These are phyloP conservation scores for Thymus mandschuricus DNA, from an alignment of 257 asterid genomes.

Conservation along the genomic window DNA sequence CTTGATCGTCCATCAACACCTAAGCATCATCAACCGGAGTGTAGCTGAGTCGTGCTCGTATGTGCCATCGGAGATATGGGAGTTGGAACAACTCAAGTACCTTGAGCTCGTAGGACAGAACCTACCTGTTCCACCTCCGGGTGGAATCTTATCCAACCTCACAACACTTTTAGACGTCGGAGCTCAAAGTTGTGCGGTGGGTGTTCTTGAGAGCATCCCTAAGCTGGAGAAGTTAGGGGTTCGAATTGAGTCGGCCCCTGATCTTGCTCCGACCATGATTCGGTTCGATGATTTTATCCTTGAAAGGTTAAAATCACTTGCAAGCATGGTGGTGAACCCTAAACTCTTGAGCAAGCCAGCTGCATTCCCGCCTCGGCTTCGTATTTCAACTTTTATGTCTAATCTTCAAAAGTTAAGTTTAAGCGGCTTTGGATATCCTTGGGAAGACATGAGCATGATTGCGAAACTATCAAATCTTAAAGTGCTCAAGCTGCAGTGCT, in stretches of 20 bases:
- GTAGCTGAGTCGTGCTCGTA: not conserved
- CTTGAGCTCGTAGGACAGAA: not conserved
- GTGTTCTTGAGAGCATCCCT: not conserved
- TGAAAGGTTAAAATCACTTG: not conserved
- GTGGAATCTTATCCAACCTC: not conserved
- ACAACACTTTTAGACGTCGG: not conserved
- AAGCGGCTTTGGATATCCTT: too few species aligned
- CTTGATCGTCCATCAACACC: not conserved
- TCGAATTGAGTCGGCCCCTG: not conserved
- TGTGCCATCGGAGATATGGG: constrained; percentile 1
- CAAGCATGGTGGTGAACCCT: not conserved
- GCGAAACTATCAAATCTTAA: too few species aligned
- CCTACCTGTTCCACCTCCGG: not conserved
- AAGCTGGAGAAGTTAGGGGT: not conserved
- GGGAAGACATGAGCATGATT: too few species aligned
- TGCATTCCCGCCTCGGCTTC: not conserved
- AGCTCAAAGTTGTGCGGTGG: not conserved
- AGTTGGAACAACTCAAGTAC: not conserved
- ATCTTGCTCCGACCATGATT: not conserved
- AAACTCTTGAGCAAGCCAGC: not conserved
- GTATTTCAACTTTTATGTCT: not conserved
- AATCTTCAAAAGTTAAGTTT: too few species aligned
- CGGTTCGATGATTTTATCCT: not conserved
- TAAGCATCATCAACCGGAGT: not conserved
- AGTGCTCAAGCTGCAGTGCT: too few species aligned